Percentiles rank a stretch among this genome's conserved stretches.
phyloP scores from a whole-genome alignment of 2,329 filamentous ascomycete genomes.

The Fusarium equiseti region DNA sequence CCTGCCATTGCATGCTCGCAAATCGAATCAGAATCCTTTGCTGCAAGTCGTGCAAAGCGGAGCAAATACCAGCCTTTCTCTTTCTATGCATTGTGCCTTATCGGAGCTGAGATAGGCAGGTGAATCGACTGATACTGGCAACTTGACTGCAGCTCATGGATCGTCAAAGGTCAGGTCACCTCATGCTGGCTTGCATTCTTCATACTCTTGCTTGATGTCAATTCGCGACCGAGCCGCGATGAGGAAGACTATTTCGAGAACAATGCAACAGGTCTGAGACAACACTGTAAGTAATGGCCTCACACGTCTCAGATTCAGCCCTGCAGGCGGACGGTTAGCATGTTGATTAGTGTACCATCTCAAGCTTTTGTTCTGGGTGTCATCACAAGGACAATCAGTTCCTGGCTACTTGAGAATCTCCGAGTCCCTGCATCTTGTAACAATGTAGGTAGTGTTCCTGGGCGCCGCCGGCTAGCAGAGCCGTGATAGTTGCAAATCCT shows the following conservation, averaged over 20 bases:
- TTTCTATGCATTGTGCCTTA: constrained; percentile 12
- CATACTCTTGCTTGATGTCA: neutral
- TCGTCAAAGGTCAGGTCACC: neutral
- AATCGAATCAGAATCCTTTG: constrained; percentile 40
- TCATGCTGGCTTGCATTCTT: constrained; percentile 10
- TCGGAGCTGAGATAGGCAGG: constrained; percentile 35
- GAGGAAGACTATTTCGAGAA: neutral
- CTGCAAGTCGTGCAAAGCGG: constrained; percentile 41
- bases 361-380: constrained; percentile 11
- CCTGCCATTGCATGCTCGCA: constrained; percentile 37
- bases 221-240: neutral
- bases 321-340: constrained; percentile 22
- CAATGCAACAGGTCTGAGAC: constrained; percentile 6
- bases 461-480: neutral
- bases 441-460: neutral
- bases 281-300: constrained; percentile 28
- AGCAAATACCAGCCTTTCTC: constrained; percentile 25
- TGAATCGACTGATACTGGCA: constrained; percentile 15
- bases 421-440: constrained; percentile 37
- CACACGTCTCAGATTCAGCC: constrained; percentile 40
- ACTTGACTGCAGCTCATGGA: constrained; percentile 11
- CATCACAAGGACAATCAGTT: constrained; percentile 27
- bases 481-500: neutral
- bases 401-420: constrained; percentile 25
- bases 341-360: constrained; percentile 30